phyloP scores from a whole-genome alignment of 768 basidiomycete genomes.

The Tulasnella sp. region DNA sequence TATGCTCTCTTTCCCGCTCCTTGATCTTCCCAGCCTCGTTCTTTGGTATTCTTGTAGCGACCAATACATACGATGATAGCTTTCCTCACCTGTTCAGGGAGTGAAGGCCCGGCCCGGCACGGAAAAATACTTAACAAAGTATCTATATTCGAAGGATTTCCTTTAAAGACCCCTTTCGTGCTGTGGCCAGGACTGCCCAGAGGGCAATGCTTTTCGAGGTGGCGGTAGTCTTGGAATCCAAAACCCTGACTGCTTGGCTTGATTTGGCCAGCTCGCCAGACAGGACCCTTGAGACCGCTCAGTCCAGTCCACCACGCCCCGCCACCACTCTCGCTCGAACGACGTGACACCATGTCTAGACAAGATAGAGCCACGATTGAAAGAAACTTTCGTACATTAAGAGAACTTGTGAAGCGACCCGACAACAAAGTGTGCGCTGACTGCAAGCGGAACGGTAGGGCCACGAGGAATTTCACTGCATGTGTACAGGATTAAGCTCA shows the following conservation, averaged over 20 bases:
- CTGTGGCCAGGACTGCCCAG: no score
- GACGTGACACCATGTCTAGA: constrained; percentile 29
- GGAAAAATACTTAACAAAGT: no score
- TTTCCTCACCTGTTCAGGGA: no score
- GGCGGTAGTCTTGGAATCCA: constrained; percentile 2
- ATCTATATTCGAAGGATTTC: no score
- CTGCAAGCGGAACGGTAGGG: constrained; percentile 90
- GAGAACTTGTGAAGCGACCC: constrained; percentile 81
- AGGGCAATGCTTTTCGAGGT: neutral
- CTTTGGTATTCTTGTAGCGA: no score
- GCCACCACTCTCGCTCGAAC: neutral
- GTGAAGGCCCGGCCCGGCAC: no score
- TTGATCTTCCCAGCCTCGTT: no score
- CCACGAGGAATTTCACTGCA: neutral
- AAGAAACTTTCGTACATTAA: constrained; percentile 66
- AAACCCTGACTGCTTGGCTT: constrained; percentile 10
- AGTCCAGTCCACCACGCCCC: constrained; percentile 18
- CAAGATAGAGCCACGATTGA: constrained; percentile 88
- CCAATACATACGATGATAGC: no score
- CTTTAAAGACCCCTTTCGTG: no score
- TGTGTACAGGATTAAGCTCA: neutral
- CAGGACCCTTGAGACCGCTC: constrained; percentile 12
- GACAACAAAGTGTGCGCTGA: constrained; percentile 96
- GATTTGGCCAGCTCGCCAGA: neutral
- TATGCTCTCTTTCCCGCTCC: no score